Percentiles rank a stretch among this genome's conserved stretches.
phyloP scores from a whole-genome alignment of 2,329 filamentous ascomycete genomes.

The Ascochyta fabae region DNA sequence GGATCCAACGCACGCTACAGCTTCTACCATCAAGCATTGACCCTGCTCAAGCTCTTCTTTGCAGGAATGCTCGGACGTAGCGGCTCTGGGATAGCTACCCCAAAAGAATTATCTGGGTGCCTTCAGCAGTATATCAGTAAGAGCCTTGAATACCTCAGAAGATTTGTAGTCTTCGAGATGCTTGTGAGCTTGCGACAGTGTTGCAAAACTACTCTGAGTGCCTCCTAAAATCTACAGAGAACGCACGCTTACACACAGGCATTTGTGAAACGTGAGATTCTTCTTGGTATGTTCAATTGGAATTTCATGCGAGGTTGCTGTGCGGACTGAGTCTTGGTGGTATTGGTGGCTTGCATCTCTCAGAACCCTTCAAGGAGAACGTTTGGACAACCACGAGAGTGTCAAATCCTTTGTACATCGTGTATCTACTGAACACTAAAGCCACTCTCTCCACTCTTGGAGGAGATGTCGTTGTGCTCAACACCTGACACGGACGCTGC shows the following conservation, averaged over 20 bases:
- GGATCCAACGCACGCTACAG: neutral
- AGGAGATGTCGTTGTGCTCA: constrained; percentile 70
- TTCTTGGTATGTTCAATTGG: neutral
- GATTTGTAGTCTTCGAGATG: too few species aligned
- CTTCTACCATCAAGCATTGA: constrained; percentile 6
- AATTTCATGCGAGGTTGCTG: neutral
- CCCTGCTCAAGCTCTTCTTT: neutral
- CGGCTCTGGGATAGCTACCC: too few species aligned
- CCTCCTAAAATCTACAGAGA: too few species aligned
- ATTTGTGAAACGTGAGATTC: too few species aligned
- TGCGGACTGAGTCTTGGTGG: neutral
- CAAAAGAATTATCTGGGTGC: too few species aligned
- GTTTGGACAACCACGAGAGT: neutral
- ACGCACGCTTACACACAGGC: too few species aligned
- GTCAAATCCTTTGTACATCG: neutral
- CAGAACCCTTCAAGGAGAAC: neutral
- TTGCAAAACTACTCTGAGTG: too few species aligned
- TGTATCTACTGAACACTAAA: constrained; percentile 56
- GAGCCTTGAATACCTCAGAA: too few species aligned
- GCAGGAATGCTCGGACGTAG: too few species aligned
- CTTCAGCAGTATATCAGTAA: too few species aligned
- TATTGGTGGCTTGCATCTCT: neutral
- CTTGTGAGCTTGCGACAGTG: too few species aligned
- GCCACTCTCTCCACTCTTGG: constrained; percentile 69
- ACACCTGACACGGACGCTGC: constrained; percentile 76